Percentiles rank a stretch among this genome's conserved stretches.
These are phyloP conservation scores for Acer yangbiense DNA, from an alignment of 345 rosid species.

Conservation along the genomic window DNA sequence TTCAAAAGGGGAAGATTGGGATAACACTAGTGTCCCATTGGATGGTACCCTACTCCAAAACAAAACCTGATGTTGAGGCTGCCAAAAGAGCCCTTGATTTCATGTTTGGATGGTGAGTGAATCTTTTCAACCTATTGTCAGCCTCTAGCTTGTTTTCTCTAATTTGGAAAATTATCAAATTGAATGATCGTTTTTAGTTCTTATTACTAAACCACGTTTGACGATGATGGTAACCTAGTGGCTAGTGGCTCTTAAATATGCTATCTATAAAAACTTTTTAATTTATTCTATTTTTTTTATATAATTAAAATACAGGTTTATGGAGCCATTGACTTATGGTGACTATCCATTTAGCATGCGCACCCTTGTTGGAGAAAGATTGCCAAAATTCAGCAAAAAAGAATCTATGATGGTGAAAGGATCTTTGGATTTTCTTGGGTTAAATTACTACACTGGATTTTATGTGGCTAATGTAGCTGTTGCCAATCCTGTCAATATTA, in stretches of 20 bases:
- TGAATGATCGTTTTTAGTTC: no score
- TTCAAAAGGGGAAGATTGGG: slow-evolving; percentile 13
- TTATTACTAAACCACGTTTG: no score
- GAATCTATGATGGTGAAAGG: slow-evolving; percentile 43
- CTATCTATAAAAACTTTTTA: no score
- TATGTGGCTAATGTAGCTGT: slow-evolving; percentile 24
- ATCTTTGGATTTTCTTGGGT: slow-evolving; percentile 47
- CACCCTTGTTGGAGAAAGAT: slow-evolving; percentile 33
- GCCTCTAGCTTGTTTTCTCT: no score
- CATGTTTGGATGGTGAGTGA: neutral
- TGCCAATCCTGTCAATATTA: slow-evolving; percentile 21
- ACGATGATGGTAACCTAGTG: no score
- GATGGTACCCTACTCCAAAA: slow-evolving; percentile 30
- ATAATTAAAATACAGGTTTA: slow-evolving; percentile 24
- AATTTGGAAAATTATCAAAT: no score
- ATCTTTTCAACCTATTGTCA: neutral
- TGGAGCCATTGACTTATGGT: slow-evolving; percentile 45
- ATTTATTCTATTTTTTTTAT: no score
- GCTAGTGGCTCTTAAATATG: no score
- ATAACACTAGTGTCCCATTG: slow-evolving; percentile 9
- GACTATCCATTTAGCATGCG: slow-evolving; percentile 50
- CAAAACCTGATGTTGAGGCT: slow-evolving; percentile 20
- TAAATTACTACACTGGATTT: slow-evolving; percentile 47
- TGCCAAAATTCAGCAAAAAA: slow-evolving; percentile 39
- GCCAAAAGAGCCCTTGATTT: slow-evolving; percentile 24